Base-by-base conservation (phyloP, 495 filamentous ascomycete species). In the Aspergillus cavernicola region DNA sequence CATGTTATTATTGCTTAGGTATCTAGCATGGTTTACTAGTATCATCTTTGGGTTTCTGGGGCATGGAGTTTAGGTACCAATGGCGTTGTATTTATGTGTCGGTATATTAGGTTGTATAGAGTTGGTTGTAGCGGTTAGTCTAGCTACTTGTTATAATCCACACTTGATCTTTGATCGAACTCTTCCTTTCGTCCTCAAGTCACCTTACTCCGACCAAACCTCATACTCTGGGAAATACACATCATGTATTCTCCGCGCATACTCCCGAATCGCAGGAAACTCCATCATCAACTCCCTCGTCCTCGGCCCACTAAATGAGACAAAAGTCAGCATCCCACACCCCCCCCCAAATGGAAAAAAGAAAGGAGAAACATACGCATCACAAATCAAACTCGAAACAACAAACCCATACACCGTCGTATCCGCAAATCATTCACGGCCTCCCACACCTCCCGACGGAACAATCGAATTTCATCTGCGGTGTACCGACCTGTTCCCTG, bases 191-290 rank as follows among this genome's bases (percentile, higher is more conserved):
- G 9, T 28, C 9, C 9, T 28, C 24, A 28, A 28, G 4, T 9
- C 9, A 4, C 5, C 15, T n/a, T 41, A 22, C 32, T 24, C 36
- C 23, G 36, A 32, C 50, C 68, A 69, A 2, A 42, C 10, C 16
- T 48, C 63, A 64, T 86, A 87, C 43, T 86, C 83, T 0, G 78
- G 70, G 49, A 86, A 86, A 56, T 80, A 86, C 0, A 50, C 43
- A 19, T 77, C 63, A 59, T 85, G 82, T 24, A 87, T 82, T 33
- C 77, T 66, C 9, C 49, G 39, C 6, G 80, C 82, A 63, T 86
- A 87, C 0, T 84, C 79, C 39, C 80, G 19, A 19, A 86, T 46
- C 0, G 67, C 65, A 1, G 80, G 76, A 29, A 76, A 76, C 2
- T 58, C 39, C 45, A 67, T 67, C 18, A 85, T 60, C 2, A 75